Evolutionary conservation across 768 basidiomycete species (phyloP).

Genomic region (Suillus subalutaceus): DNA sequence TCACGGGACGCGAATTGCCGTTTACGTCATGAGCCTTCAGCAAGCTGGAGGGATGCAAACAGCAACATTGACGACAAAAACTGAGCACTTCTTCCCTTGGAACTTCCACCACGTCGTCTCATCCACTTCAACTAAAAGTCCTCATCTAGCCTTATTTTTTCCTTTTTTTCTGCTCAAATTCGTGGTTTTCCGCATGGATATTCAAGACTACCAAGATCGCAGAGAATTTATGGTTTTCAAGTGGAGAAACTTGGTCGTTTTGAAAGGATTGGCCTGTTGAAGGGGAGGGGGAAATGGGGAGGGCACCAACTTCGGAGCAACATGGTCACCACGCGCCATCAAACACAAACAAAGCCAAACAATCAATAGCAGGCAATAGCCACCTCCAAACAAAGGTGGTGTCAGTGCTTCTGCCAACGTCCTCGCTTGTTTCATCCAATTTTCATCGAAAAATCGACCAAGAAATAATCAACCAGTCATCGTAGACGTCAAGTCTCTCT

Average conservation of each 20-base stretch:
- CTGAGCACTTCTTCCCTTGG: constrained; percentile 34
- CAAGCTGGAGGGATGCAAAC: constrained; percentile 24
- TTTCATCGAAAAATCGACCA: background rate
- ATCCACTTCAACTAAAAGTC: constrained; percentile 15
- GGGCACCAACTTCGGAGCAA: constrained; percentile 27
- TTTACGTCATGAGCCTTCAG: constrained; percentile 17
- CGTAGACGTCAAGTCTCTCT: background rate
- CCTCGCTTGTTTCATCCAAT: constrained; percentile 2
- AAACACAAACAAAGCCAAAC: constrained; percentile 32
- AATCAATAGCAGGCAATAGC: constrained; percentile 31
- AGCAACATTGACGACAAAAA: constrained; percentile 26
- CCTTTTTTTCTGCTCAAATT: constrained; percentile 12
- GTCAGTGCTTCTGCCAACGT: constrained; percentile 24
- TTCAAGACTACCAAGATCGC: constrained; percentile 6
- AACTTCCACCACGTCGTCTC: constrained; percentile 34
- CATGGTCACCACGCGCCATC: constrained; percentile 17
- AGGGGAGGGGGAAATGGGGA: constrained; percentile 26
- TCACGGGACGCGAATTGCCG: constrained; percentile 33
- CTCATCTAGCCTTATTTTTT: constrained; percentile 11
- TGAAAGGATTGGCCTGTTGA: constrained; percentile 20
- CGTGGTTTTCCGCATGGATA: background rate
- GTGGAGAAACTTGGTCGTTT: background rate
- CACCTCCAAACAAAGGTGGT: constrained; percentile 37
- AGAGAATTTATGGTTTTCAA: background rate
- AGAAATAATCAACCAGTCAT: background rate